Evolutionary conservation across 2,329 filamentous ascomycete species (phyloP).

Genomic region (Thielaviopsis populi): DNA sequence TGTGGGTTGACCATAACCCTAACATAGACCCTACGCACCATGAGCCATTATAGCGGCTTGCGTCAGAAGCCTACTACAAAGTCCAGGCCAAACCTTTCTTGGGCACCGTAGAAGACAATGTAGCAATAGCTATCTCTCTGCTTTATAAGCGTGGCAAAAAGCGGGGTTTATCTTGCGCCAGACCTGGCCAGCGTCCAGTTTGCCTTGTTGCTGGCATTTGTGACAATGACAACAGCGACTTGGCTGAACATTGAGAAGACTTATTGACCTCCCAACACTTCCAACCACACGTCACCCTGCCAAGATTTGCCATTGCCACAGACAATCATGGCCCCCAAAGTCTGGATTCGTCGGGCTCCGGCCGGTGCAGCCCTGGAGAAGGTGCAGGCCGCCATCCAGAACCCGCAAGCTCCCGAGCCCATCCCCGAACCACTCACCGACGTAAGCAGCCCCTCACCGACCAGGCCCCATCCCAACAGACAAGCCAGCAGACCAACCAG

Average conservation of each 20-base stretch:
- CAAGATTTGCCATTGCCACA: neutral
- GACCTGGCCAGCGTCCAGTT: neutral
- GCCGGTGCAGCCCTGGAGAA: neutral
- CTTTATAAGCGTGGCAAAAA: neutral
- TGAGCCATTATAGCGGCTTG: neutral
- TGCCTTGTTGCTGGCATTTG: too few relatives aligned
- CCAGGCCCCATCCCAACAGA: neutral
- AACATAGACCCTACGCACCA: too few relatives aligned
- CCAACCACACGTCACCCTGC: neutral
- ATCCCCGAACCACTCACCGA: slow-evolving; percentile 4
- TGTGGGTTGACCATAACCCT: too few relatives aligned
- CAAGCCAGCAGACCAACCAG: neutral
- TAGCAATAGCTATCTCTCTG: neutral
- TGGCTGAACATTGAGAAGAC: neutral
- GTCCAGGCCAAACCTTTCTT: neutral
- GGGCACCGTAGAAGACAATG: neutral
- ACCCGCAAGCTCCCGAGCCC: slow-evolving; percentile 17
- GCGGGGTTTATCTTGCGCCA: neutral
- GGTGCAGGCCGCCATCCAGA: neutral
- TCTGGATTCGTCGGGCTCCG: neutral
- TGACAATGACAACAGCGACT: neutral
- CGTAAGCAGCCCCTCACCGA: neutral
- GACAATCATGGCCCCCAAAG: neutral
- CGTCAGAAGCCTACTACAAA: neutral
- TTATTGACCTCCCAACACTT: neutral